phyloP scores from a whole-genome alignment of 768 basidiomycete species.

The Macrolepiota albuminosa region DNA sequence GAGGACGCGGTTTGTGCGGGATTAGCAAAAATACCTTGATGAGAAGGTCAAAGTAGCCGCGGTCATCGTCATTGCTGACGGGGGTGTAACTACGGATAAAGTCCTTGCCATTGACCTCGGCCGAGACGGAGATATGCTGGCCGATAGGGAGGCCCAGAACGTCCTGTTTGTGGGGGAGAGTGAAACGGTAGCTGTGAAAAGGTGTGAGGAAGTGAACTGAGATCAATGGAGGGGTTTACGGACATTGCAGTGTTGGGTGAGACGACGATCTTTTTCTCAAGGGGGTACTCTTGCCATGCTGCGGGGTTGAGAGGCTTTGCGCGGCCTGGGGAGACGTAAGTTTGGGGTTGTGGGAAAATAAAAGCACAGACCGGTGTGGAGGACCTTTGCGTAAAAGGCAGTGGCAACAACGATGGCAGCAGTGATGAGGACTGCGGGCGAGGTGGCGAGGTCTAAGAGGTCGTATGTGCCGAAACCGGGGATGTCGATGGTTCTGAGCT shows the following conservation, averaged over 20 bases:
- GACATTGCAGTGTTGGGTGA: constrained; percentile 97
- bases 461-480: constrained; percentile 32
- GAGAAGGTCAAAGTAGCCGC: constrained; percentile 91
- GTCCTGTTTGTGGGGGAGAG: constrained; percentile 66
- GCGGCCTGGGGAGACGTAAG: constrained; percentile 37
- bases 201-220: background rate
- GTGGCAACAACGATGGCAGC: constrained; percentile 44
- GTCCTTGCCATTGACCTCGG: constrained; percentile 88
- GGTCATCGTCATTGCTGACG: constrained; percentile 88
- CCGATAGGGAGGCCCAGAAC: constrained; percentile 92
- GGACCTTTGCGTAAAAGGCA: constrained; percentile 50
- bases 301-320: constrained; percentile 66
- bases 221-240: constrained; percentile 20
- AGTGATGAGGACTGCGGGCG: constrained; percentile 49
- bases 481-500: constrained; percentile 29
- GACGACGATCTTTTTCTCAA: constrained; percentile 74
- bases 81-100: constrained; percentile 94
- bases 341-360: constrained; percentile 7
- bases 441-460: constrained; percentile 30
- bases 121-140: constrained; percentile 90
- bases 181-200: constrained; percentile 79
- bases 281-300: constrained; percentile 78
- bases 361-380: constrained; percentile 33
- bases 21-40: constrained; percentile 68
- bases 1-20: background rate